These are phyloP conservation scores for Aureobasidium musti DNA, from an alignment of 2,329 filamentous ascomycete species.

Conservation along the genomic window DNA sequence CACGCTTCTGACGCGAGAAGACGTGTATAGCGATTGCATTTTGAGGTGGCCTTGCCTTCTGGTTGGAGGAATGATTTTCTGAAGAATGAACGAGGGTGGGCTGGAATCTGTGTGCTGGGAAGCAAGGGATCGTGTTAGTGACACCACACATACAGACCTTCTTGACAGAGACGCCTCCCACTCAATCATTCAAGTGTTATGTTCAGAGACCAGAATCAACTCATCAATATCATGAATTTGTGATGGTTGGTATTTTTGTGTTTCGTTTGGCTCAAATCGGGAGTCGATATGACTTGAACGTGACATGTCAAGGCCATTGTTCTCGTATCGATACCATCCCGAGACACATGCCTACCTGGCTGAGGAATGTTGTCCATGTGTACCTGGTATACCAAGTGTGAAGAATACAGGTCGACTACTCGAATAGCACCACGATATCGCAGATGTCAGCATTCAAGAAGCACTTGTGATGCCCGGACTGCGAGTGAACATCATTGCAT, in stretches of 20 bases:
- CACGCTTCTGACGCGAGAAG: slow-evolving; percentile 18
- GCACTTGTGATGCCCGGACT: too few species aligned
- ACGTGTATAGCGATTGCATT: slow-evolving; percentile 22
- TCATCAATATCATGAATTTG: too few species aligned
- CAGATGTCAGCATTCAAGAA: not conserved
- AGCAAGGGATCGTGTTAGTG: slow-evolving; percentile 14
- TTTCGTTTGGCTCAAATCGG: not conserved
- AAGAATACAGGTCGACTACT: not conserved
- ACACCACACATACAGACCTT: not conserved
- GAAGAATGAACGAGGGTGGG: slow-evolving; percentile 26
- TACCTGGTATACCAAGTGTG: not conserved
- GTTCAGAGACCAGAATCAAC: too few species aligned
- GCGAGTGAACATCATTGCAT: not conserved
- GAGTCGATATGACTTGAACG: not conserved
- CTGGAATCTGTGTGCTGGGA: slow-evolving; percentile 12
- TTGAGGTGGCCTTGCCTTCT: slow-evolving; percentile 21
- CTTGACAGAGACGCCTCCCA: too few species aligned
- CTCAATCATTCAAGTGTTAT: too few species aligned
- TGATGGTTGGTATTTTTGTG: not conserved
- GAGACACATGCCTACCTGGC: slow-evolving; percentile 14
- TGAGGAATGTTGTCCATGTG: not conserved
- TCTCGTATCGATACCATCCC: slow-evolving; percentile 2
- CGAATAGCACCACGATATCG: too few species aligned
- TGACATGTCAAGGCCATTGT: slow-evolving; percentile 10
- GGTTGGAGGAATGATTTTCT: slow-evolving; percentile 17